A percentile compares a stretch with the other conserved stretches of the same genome.
Conservation (phyloP, 1,284 basidiomycete genomes). For the Cryptococcus wingfieldii region DNA sequence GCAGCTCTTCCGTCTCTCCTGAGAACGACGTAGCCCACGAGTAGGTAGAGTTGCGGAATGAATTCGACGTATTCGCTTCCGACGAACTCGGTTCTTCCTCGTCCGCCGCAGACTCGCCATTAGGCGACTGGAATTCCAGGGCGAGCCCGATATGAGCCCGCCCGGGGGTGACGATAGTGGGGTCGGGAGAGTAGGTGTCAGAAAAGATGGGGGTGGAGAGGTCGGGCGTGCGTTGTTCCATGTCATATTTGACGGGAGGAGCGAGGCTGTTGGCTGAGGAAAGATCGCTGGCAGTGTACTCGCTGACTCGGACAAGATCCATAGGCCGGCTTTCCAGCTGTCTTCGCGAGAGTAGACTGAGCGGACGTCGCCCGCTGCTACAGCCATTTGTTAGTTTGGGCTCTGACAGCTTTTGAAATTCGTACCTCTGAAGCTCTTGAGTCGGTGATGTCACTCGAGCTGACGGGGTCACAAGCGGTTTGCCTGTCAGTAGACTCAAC, state of each 20-base stretch:
- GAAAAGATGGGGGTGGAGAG: conserved; percentile 12
- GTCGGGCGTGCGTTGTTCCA: conserved; percentile 7
- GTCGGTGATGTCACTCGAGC: no score
- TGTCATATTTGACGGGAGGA: not conserved
- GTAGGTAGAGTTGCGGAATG: conserved; percentile 24
- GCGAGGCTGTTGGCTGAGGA: not conserved
- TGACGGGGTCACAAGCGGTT: no score
- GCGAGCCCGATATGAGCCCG: conserved; percentile 11
- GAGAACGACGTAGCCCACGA: conserved; percentile 37
- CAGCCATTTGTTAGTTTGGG: no score
- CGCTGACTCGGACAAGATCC: not conserved
- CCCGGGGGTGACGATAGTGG: conserved; percentile 8
- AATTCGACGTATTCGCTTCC: conserved; percentile 5
- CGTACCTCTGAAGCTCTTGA: no score
- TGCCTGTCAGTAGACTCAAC: no score
- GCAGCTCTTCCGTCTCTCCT: conserved; percentile 31
- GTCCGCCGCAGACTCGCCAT: not conserved
- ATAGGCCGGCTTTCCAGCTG: not conserved
- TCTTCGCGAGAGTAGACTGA: not conserved
- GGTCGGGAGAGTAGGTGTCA: conserved; percentile 12
- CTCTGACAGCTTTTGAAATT: no score
- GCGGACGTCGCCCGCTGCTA: not conserved
- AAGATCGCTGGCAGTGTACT: not conserved
- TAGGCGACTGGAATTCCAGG: conserved; percentile 5
- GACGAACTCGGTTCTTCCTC: not conserved